Conservation (phyloP, 352 stramenopile genomes). For the Phytophthora megakarya region DNA sequence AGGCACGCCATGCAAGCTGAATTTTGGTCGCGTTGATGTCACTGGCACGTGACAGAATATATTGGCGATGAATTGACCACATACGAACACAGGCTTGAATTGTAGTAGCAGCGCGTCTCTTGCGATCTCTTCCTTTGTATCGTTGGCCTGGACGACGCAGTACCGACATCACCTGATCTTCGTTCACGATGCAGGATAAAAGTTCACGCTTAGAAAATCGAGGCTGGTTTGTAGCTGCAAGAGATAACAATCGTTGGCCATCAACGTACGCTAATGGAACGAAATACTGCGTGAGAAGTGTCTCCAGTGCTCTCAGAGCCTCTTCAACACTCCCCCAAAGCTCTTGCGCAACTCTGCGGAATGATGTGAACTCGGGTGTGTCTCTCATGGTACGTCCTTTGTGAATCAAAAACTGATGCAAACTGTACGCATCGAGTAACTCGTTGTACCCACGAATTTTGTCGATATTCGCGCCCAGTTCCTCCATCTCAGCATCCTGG, state of each 20-base stretch:
- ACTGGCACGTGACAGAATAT: slow-evolving; percentile 46
- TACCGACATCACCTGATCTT: slow-evolving; percentile 80
- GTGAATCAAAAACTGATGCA: slow-evolving; percentile 92
- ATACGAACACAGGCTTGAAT: slow-evolving; percentile 81
- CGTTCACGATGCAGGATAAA: slow-evolving; percentile 84
- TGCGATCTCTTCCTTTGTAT: slow-evolving; percentile 77
- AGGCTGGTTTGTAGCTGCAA: slow-evolving; percentile 68
- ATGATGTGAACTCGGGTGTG: slow-evolving; percentile 89
- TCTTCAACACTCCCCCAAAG: slow-evolving; percentile 84
- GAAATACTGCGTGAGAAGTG: slow-evolving; percentile 79
- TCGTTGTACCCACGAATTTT: slow-evolving; percentile 86
- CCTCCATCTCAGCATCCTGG: slow-evolving; percentile 53
- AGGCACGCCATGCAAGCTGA: slow-evolving; percentile 66
- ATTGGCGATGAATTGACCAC: slow-evolving; percentile 50
- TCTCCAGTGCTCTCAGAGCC: slow-evolving; percentile 73
- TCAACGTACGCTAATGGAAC: slow-evolving; percentile 89
- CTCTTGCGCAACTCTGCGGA: slow-evolving; percentile 77
- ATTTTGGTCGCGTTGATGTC: slow-evolving; percentile 57
- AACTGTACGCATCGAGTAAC: slow-evolving; percentile 74
- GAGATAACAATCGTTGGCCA: slow-evolving; percentile 71
- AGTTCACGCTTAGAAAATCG: slow-evolving; percentile 65
- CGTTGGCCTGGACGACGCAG: slow-evolving; percentile 72
- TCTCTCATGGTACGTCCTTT: slow-evolving; percentile 80
- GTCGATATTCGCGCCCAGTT: slow-evolving; percentile 72
- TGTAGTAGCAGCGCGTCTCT: slow-evolving; percentile 61